phyloP scores from a whole-genome alignment of 139 green algal genomes.

The Chlamydomonas applanata region DNA sequence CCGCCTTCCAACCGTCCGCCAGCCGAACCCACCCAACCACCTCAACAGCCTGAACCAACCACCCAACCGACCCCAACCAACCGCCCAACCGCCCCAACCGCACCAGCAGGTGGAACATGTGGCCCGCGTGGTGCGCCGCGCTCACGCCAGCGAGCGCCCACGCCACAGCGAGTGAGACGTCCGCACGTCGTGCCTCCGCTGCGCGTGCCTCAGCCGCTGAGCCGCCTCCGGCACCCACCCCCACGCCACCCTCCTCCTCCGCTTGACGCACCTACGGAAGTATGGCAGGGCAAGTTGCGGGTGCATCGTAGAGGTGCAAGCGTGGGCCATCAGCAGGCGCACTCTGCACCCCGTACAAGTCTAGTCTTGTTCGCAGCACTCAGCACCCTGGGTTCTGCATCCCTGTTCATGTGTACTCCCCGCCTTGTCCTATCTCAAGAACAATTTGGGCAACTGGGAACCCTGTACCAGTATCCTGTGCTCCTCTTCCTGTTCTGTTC shows the following conservation, averaged over 20 bases:
- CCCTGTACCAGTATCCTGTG: no score
- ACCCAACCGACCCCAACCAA: background rate
- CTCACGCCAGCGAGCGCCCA: conserved; percentile 73
- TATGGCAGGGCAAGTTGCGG: background rate
- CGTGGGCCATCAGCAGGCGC: conserved; percentile 12
- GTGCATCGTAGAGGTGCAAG: conserved; percentile 1
- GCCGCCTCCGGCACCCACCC: conserved; percentile 28
- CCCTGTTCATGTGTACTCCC: no score
- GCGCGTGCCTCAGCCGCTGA: conserved; percentile 27
- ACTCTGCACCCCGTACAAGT: no score
- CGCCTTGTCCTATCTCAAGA: no score
- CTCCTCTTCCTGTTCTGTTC: no score
- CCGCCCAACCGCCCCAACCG: background rate
- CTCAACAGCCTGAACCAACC: no score
- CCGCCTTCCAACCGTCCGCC: no score
- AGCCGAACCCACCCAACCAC: no score
- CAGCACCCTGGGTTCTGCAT: no score
- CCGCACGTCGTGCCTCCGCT: conserved; percentile 53
- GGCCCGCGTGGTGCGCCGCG: conserved; percentile 81
- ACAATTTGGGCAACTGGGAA: no score
- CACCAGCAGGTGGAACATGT: conserved; percentile 62
- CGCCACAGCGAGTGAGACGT: conserved; percentile 63
- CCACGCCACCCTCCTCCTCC: background rate
- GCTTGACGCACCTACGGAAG: conserved; percentile 29
- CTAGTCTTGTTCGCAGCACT: no score